Evolutionary conservation across 2,329 filamentous ascomycete genomes (phyloP).

Genomic region (Nothophaeocryptopus gaeumannii): DNA sequence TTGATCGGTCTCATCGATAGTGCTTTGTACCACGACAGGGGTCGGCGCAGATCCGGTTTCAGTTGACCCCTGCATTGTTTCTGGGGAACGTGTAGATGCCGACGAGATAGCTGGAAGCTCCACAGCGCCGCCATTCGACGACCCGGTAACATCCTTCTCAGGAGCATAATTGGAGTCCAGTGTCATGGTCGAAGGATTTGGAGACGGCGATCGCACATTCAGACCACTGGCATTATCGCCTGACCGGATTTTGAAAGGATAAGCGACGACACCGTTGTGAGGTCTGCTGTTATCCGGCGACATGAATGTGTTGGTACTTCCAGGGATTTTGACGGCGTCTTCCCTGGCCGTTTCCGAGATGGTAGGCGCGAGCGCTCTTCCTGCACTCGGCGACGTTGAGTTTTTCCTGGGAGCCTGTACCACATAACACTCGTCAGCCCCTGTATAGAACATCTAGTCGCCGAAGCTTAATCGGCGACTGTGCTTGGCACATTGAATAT

Average conservation of each 20-base stretch:
- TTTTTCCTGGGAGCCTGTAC: not conserved
- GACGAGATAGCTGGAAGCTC: slow-evolving; percentile 9
- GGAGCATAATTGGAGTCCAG: slow-evolving; percentile 21
- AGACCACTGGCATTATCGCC: slow-evolving; percentile 39
- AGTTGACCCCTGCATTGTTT: slow-evolving; percentile 8
- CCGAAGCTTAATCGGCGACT: not conserved
- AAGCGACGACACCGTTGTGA: slow-evolving; percentile 65
- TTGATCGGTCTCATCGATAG: slow-evolving; percentile 9
- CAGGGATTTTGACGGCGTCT: slow-evolving; percentile 26
- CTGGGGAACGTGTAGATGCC: slow-evolving; percentile 6
- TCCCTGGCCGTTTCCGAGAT: slow-evolving; percentile 20
- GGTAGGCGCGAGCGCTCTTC: slow-evolving; percentile 4
- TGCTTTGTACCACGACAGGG: slow-evolving; percentile 11
- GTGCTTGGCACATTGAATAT: no score
- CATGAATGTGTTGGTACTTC: slow-evolving; percentile 45
- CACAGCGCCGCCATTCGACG: slow-evolving; percentile 9
- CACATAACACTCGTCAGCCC: slow-evolving; percentile 7
- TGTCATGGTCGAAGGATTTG: slow-evolving; percentile 28
- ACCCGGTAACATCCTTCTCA: slow-evolving; percentile 6
- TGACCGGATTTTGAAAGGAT: slow-evolving; percentile 63
- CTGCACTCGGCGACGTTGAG: no score
- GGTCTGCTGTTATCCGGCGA: slow-evolving; percentile 60
- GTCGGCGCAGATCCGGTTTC: slow-evolving; percentile 17
- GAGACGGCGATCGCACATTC: slow-evolving; percentile 5
- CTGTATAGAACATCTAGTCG: slow-evolving; percentile 1